Conservation (phyloP, 2,329 filamentous ascomycete genomes). For the Fusarium sp. region DNA sequence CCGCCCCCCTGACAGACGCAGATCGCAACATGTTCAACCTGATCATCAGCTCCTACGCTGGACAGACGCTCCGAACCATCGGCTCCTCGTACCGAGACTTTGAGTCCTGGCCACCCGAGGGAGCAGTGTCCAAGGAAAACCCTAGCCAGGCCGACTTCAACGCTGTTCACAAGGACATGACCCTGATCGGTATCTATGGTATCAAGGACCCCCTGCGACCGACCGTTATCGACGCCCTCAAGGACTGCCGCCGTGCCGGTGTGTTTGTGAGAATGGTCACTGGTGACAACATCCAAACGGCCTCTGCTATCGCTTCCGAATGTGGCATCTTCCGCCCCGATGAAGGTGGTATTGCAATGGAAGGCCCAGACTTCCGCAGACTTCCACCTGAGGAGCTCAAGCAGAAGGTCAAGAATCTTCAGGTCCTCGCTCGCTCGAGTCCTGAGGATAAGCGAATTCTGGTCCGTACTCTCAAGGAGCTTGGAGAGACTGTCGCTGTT, state of each 20-base stretch:
- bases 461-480: conserved; percentile 71
- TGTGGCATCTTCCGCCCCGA: conserved; percentile 55
- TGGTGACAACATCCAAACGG: conserved; percentile 60
- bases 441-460: conserved; percentile 76
- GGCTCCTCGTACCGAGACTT: conserved; percentile 80
- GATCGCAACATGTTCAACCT: conserved; percentile 66
- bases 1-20: conserved; percentile 58
- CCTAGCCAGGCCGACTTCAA: conserved; percentile 66
- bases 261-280: conserved; percentile 77
- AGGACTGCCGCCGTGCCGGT: conserved; percentile 73
- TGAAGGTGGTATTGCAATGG: conserved; percentile 77
- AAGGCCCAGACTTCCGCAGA: conserved; percentile 68
- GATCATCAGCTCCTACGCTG: conserved; percentile 71
- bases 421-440: conserved; percentile 74
- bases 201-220: conserved; percentile 75
- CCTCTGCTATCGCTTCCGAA: conserved; percentile 59
- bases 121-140: conserved; percentile 71
- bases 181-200: conserved; percentile 66
- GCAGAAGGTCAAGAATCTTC: conserved; percentile 68
- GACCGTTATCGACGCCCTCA: conserved; percentile 72
- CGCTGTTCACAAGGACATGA: conserved; percentile 58
- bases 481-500: conserved; percentile 69
- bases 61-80: conserved; percentile 78
- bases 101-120: conserved; percentile 75
- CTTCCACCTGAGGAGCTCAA: conserved; percentile 63